Base-by-base conservation (phyloP, 78 protist species). In the slime mould (Dictyostelium discoideum) region DNA sequence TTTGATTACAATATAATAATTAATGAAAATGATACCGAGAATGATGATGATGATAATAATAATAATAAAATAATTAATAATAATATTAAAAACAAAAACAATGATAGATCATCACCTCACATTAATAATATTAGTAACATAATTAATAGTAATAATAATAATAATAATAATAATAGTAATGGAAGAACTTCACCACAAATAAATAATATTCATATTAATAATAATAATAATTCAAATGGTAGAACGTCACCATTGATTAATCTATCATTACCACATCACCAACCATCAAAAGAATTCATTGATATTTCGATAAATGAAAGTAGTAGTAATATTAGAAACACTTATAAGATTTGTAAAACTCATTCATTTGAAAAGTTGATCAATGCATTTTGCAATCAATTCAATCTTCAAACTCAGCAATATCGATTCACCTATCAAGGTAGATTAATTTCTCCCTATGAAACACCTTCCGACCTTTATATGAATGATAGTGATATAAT, bases 321-420 rank as follows among this genome's bases (percentile, higher is more conserved):
- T 54, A n/a, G 65, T 16, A 16, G 1, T 54, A 54, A 54, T 54
- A 16, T 16, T 54, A 54, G 65, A 54, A 54, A 54, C n/a, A 54
- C 20, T 3, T 54, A 54, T 54, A 54, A 54, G 16, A 16, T 54
- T 54, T 54, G 65, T 54, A 54, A 54, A 54, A 16, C 65, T 54
- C 65, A 54, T 1, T 54, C 76, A n/a, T 67, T 67, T 67, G 26
- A 24, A 24, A n/a, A 67, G 32, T 24, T 67, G 76, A n/a, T 67
- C 76, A 67, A 67, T 67, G 32, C 76, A 67, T 67, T 67, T 67
- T 67, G 76, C 32, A 67, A 67, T 67, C 76, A 67, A 24, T 67
- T 67, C 14, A 67, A 67, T 67, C 32, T 67, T 67, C 76, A 67
- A 67, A n/a, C 16, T 3, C 32, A n/a, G 24, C 26, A 67, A 10